These are phyloP conservation scores for Lolium perenne DNA, from an alignment of 176 grass and related monocot species.

Conservation along the genomic window DNA sequence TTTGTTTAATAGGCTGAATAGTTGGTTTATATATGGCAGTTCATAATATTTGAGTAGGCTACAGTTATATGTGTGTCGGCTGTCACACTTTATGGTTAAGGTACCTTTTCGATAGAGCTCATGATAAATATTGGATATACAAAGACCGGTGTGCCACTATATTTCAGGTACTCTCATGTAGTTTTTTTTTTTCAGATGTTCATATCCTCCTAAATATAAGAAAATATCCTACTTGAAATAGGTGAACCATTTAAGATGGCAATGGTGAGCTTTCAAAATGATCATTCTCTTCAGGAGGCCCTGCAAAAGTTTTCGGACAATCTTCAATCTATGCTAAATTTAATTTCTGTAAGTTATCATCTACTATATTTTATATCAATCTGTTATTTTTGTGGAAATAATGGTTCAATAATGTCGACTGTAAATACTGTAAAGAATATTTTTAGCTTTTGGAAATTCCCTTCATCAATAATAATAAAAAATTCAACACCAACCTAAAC, in stretches of 20 bases:
- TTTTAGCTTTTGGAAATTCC: not conserved
- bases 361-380: not conserved
- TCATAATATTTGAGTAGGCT: too few species aligned
- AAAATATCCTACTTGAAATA: not conserved
- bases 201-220: not conserved
- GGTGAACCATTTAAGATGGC: not conserved
- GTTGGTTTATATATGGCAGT: too few species aligned
- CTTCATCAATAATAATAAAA: not conserved
- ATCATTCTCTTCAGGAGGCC: not conserved
- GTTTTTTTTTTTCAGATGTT: not conserved
- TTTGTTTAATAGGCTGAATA: too few species aligned
- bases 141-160: not conserved
- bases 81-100: too few species aligned
- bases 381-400: not conserved
- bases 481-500: not conserved
- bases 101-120: too few species aligned
- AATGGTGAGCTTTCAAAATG: not conserved
- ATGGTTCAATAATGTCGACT: not conserved
- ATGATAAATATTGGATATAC: too few species aligned
- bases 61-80: too few species aligned
- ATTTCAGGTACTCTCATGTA: not conserved
- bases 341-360: conserved; percentile 1
- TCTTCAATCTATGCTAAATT: not conserved
- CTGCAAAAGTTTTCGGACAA: not conserved
- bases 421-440: too few species aligned